Evolutionary conservation across 2,329 filamentous ascomycete species (phyloP), one percentile per base, ranked within the genome.

Genomic region (Myriangium duriaei): DNA sequence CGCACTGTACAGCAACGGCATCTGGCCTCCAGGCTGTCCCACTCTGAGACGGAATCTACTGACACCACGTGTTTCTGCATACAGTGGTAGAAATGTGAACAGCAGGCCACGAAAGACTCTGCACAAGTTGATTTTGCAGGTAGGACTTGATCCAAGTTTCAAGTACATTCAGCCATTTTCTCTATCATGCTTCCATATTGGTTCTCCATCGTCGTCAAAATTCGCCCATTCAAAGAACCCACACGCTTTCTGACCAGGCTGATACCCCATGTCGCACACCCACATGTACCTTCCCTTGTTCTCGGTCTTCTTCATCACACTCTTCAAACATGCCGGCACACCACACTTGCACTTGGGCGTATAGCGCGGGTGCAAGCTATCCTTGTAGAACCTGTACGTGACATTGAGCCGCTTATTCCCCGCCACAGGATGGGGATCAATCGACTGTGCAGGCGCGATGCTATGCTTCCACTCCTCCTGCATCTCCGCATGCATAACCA

Each of bases 401-500:
- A 98, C 73, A 54, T 96, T 96, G 49, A 98, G 87, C 29, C 91
- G 72, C 45, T 75, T 78, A 49, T 77, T 86, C 1, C 79, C 80
- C 0, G 87, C 72, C 1, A 94, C 56, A 0, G 87, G 84, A 56
- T 98, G 91, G 1, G 85, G 84, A 44, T 86, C 80, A 42, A 96
- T 81, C 3, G 78, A 74, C 34, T 70, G 67, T 0, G 81, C 78
- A 0, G 86, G 81, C 0, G 76, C 68, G 30, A 98, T 81, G 47
- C 74, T 73, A 57, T 98, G 91, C 57, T 95, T 96, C 86, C 86
- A 96, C 53, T 82, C 79, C 54, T 96, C 88, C 54, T 96, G 88
- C 84, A 94, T 96, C 54, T 93, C 85, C 1, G 88, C 87, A 52
- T 96, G 87, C 91, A 98, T 96, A 7, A 96, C 69, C 0, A 98